A percentile compares a stretch with the other conserved stretches of the same genome.
These are phyloP conservation scores for Mycena leptocephala DNA, from an alignment of 768 basidiomycete species.

Conservation along the genomic window DNA sequence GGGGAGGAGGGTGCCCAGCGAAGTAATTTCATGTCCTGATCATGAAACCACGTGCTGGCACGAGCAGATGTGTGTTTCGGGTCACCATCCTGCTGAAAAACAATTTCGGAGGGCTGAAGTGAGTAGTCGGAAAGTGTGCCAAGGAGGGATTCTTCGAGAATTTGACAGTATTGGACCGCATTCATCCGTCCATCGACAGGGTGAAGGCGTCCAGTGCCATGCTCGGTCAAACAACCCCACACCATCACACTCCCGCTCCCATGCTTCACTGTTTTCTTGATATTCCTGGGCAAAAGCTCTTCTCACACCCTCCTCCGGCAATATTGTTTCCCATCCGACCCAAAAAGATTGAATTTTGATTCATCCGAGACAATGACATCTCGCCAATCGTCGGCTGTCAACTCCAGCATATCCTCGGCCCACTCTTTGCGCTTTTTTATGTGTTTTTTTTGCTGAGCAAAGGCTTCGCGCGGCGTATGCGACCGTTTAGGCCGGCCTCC, in stretches of 20 bases:
- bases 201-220: slow-evolving; percentile 14
- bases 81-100: slow-evolving; percentile 35
- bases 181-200: slow-evolving; percentile 29
- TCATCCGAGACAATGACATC: slow-evolving; percentile 40
- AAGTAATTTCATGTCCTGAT: slow-evolving; percentile 32
- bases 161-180: slow-evolving; percentile 8
- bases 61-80: slow-evolving; percentile 30
- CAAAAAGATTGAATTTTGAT: slow-evolving; percentile 27
- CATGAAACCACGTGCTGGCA: slow-evolving; percentile 3
- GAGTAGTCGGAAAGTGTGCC: slow-evolving; percentile 11
- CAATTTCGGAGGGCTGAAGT: neutral
- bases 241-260: slow-evolving; percentile 44
- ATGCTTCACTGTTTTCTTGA: slow-evolving; percentile 43
- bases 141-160: slow-evolving; percentile 16
- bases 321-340: slow-evolving; percentile 41
- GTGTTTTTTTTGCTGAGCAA: slow-evolving; percentile 51
- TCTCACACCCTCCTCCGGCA: slow-evolving; percentile 38
- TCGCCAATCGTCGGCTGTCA: slow-evolving; percentile 33
- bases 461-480: neutral
- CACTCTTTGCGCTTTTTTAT: slow-evolving; percentile 57
- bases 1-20: slow-evolving; percentile 44
- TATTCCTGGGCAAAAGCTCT: slow-evolving; percentile 21
- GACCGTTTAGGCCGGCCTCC: neutral
- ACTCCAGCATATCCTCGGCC: neutral
- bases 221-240: slow-evolving; percentile 30